phyloP scores from a whole-genome alignment of 768 basidiomycete genomes.

The Pleurotus cornucopiae region DNA sequence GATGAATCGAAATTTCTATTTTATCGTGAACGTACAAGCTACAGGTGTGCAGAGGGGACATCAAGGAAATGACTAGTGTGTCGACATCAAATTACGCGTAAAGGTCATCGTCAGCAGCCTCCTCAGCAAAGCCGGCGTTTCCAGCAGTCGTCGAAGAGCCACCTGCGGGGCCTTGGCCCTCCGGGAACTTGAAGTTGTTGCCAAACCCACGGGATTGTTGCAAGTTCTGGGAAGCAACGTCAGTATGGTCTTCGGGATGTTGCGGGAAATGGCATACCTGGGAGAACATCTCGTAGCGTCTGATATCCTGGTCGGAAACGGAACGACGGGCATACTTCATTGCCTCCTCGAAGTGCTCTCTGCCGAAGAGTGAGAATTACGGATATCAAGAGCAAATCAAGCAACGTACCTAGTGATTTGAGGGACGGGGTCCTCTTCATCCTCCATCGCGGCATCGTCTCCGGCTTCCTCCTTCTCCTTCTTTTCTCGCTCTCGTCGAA shows the following conservation, averaged over 20 bases:
- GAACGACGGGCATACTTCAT: slow-evolving; percentile 98
- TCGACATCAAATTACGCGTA: slow-evolving; percentile 57
- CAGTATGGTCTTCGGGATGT: slow-evolving; percentile 7
- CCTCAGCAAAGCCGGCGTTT: slow-evolving; percentile 81
- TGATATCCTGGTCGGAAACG: slow-evolving; percentile 93
- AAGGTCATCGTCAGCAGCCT: slow-evolving; percentile 85
- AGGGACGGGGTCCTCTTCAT: slow-evolving; percentile 87
- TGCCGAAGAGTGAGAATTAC: slow-evolving; percentile 16
- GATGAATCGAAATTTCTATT: not conserved
- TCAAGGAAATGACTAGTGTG: not conserved
- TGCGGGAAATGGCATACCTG: slow-evolving; percentile 47
- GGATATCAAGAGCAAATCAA: not conserved
- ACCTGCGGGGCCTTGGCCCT: slow-evolving; percentile 42
- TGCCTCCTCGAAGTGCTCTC: slow-evolving; percentile 97
- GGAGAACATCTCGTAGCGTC: slow-evolving; percentile 97
- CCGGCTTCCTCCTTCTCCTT: slow-evolving; percentile 75
- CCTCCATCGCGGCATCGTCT: slow-evolving; percentile 66
- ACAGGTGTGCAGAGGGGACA: not conserved
- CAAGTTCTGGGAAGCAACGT: slow-evolving; percentile 53
- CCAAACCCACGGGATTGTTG: slow-evolving; percentile 93
- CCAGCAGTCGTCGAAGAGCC: slow-evolving; percentile 42
- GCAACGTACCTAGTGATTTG: slow-evolving; percentile 63
- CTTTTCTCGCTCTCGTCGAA: slow-evolving; percentile 73
- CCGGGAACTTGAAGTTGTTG: slow-evolving; percentile 98
- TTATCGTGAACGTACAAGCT: slow-evolving; percentile 1